Base-by-base conservation (phyloP, 176 grass and related monocot species). In the Oryza australiensis region DNA sequence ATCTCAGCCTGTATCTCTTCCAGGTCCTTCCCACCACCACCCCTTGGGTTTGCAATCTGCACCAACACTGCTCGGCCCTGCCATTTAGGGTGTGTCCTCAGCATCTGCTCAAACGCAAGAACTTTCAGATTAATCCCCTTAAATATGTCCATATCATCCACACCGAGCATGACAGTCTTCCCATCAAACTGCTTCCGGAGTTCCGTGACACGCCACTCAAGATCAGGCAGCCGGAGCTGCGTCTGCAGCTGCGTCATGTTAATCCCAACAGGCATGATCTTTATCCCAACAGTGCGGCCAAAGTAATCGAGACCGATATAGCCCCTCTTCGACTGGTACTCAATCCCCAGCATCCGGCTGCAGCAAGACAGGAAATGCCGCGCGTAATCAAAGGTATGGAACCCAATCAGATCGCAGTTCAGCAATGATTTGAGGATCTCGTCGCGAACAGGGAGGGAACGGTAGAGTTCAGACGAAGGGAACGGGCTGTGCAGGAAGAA, bases 401-500 rank as follows among this genome's bases (percentile, higher is more conserved):
- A 89, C 0, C 83, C 87, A 66, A 89, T 89, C 10, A 89, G 87
- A 72, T 89, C 87, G 78, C 87, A 89, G 72, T 89, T 89, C 32
- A 89, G 87, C 33, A 89, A 66, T 5, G 87, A 89, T 29, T 86
- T 89, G 3, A 89, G 66, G 78, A 89, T 89, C 83, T 89, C 87
- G 12, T 89, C 87, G 12, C 87, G 83, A 34, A 89, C 83, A 42
- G 87, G 87, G 35, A 89, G 87, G 9, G 83, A 82, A 23, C 87
- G 87, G 83, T 89, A 89, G 42, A 89, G 72, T 43, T 89, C 87
- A 0, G 87, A 89, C 3, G 87, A 89, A 35, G 83, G 87, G 87
- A 89, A 89, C 0, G 87, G 87, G 72, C 87, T 89, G 83, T 89
- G 87, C 33, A 89, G 87, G 72, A 89, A 89, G 83, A 89, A 89